A percentile compares a stretch with the other conserved stretches of the same genome.
Conservation (phyloP, 345 rosid genomes). For the Abelmoschus esculentus region DNA sequence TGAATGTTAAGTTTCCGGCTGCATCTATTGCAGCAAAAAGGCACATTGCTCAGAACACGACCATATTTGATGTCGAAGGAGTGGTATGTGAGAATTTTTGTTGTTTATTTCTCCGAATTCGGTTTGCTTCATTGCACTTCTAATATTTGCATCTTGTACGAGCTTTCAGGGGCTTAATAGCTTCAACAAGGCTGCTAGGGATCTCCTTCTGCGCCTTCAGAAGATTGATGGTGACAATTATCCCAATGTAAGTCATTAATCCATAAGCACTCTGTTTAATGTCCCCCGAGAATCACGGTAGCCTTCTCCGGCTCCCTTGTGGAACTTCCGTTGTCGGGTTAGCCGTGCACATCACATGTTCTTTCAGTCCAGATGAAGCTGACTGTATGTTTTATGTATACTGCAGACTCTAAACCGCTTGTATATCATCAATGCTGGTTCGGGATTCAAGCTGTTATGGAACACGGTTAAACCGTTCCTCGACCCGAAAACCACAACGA, state of each 20-base stretch:
- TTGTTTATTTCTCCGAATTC: neutral
- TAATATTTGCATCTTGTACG: neutral
- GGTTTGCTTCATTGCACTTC: neutral
- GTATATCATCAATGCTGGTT: conserved; percentile 94
- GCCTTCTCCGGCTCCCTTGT: neutral
- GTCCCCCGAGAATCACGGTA: neutral
- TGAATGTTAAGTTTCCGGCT: conserved; percentile 61
- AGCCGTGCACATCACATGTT: neutral
- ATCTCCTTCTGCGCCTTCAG: conserved; percentile 60
- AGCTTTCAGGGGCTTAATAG: conserved; percentile 67
- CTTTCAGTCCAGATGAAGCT: conserved; percentile 3
- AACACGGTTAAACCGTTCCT: conserved; percentile 67
- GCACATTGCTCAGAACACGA: conserved; percentile 89
- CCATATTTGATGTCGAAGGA: conserved; percentile 91
- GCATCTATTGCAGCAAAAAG: conserved; percentile 70
- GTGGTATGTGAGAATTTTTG: conserved; percentile 48
- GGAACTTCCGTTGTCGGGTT: neutral
- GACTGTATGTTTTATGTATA: conserved; percentile 14
- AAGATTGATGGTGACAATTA: conserved; percentile 84
- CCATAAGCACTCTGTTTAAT: neutral
- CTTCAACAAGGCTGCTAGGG: conserved; percentile 82
- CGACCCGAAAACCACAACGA: conserved; percentile 81
- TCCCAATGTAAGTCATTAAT: conserved; percentile 59
- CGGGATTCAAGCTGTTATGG: conserved; percentile 91
- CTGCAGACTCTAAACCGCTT: conserved; percentile 72